phyloP scores from a whole-genome alignment of 495 filamentous ascomycete genomes.

The Hyaloscypha finlandica region DNA sequence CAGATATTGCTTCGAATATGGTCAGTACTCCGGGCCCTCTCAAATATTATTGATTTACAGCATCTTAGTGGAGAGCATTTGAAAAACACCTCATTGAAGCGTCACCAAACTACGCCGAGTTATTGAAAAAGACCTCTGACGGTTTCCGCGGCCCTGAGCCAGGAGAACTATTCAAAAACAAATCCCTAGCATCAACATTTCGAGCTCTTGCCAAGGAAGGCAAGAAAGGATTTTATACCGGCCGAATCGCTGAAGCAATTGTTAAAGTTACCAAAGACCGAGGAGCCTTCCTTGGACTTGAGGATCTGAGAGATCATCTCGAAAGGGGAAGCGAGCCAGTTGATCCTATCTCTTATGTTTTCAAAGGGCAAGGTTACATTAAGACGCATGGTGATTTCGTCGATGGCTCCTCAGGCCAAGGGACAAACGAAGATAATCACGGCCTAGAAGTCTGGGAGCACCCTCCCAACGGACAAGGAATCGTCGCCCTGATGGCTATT shows the following conservation, averaged over 20 bases:
- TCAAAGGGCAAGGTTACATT: constrained; percentile 67
- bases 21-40: constrained; percentile 50
- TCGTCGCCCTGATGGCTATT: constrained; percentile 91
- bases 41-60: constrained; percentile 1
- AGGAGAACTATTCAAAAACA: constrained; percentile 91
- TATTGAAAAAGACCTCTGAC: constrained; percentile 75
- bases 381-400: constrained; percentile 40
- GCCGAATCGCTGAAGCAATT: constrained; percentile 75
- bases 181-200: constrained; percentile 79
- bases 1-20: constrained; percentile 69
- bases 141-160: constrained; percentile 68
- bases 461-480: constrained; percentile 96
- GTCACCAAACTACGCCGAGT: constrained; percentile 81
- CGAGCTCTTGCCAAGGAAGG: constrained; percentile 75
- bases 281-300: constrained; percentile 76
- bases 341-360: constrained; percentile 77
- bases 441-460: constrained; percentile 94
- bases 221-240: constrained; percentile 89
- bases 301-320: constrained; percentile 77
- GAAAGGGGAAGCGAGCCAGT: constrained; percentile 75
- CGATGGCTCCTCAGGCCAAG: constrained; percentile 46
- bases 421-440: constrained; percentile 46
- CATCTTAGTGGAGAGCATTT: constrained; percentile 62
- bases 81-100: constrained; percentile 64
- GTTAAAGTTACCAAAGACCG: constrained; percentile 74